These are phyloP conservation scores for Aureobasidium namibiae DNA, from an alignment of 2,329 filamentous ascomycete genomes.

Conservation along the genomic window DNA sequence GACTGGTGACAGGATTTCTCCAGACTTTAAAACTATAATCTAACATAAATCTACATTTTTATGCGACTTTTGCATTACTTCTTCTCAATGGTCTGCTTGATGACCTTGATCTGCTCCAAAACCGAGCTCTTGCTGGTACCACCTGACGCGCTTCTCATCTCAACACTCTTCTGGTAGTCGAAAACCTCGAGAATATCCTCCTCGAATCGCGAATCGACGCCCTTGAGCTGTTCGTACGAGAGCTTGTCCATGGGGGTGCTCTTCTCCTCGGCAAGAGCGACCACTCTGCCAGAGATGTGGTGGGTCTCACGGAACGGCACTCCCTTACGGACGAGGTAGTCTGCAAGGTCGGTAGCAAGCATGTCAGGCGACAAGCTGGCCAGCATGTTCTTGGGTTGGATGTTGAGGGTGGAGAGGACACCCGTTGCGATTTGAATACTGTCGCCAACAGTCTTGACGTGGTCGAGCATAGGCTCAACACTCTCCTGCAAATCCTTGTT, in stretches of 20 bases:
- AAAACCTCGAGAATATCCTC: slow-evolving; percentile 64
- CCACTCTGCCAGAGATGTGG: slow-evolving; percentile 65
- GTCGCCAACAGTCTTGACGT: slow-evolving; percentile 72
- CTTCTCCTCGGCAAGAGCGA: slow-evolving; percentile 62
- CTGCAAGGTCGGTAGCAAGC: slow-evolving; percentile 65
- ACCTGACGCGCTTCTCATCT: slow-evolving; percentile 67
- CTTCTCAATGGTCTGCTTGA: slow-evolving; percentile 34
- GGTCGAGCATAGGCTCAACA: slow-evolving; percentile 76
- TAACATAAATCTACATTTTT: neutral
- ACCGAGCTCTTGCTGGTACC: slow-evolving; percentile 68
- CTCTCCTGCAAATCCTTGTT: slow-evolving; percentile 91
- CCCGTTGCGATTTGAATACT: slow-evolving; percentile 77
- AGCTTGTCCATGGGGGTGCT: slow-evolving; percentile 63
- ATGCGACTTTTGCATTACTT: slow-evolving; percentile 4
- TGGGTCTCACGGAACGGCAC: slow-evolving; percentile 76
- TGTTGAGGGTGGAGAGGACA: slow-evolving; percentile 63
- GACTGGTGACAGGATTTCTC: neutral
- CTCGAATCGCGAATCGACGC: slow-evolving; percentile 60
- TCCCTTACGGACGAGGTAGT: slow-evolving; percentile 56
- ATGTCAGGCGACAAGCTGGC: slow-evolving; percentile 74
- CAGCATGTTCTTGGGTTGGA: slow-evolving; percentile 66
- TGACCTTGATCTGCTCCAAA: slow-evolving; percentile 52
- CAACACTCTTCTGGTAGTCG: slow-evolving; percentile 74
- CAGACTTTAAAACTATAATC: neutral
- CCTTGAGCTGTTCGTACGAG: slow-evolving; percentile 54